Base-by-base conservation (phyloP, 108 stramenopile species). In the Cyclotella choctawhatcheeana region DNA sequence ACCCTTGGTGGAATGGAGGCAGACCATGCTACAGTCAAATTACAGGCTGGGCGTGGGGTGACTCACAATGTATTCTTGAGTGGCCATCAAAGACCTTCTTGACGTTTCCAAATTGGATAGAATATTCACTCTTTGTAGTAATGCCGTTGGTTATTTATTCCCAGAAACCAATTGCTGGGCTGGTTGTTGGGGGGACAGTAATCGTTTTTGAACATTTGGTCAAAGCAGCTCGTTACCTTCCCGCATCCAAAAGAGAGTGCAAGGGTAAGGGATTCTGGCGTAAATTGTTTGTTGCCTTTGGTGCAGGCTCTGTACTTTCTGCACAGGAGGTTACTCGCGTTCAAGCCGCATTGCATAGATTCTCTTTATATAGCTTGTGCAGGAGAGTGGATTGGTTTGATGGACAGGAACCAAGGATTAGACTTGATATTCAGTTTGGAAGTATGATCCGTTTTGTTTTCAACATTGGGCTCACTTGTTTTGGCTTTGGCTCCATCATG, bases 21-120 rank as follows among this genome's bases (percentile, higher is more conserved):
- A 54, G 64, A 12, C 14, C 31, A 22, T 74, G 73, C 37, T 74
- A 79, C 32, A 48, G 54, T 8, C 79, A 81, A 62, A 69, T 81
- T 35, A 44, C 22, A 14, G 79, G 79, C 6, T 86, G 85, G 85
- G 85, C 85, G 7, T 40, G 64, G 58, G 82, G 82, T 16, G 82
- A 83, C 58, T 65, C 70, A 2, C 44, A 68, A 22, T 80, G 78
- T 58, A 54, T 86, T 35, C 52, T 47, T 4, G 68, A 70, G 34
- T 71, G 74, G 64, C 74, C 79, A 26, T 53, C 50, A 24, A 76
- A 71, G 43, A 71, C 74, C 3, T 80, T 83, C 34, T 37, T 53
- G 18, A 31, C 54, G n/a, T 62, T 76, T 44, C 79, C 79, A 26
- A 83, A 80, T 48, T 85, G 72, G 74, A 52, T 71, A 14, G 79